These are phyloP conservation scores for Chaetomiaceae sp. DNA, from an alignment of 2,329 filamentous ascomycete genomes.

Conservation along the genomic window DNA sequence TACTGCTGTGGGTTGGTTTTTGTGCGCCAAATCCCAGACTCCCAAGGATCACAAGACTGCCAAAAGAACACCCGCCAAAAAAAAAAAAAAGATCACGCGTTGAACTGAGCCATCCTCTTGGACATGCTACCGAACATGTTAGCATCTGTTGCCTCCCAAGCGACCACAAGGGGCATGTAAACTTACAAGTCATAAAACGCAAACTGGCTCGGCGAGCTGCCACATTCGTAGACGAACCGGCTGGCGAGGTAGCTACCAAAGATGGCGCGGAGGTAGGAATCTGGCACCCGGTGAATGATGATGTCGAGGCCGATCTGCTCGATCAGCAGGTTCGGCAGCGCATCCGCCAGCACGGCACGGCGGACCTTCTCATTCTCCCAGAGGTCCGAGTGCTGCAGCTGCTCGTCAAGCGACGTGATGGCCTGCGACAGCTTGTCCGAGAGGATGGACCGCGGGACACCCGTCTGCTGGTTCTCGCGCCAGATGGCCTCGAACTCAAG, in stretches of 20 bases:
- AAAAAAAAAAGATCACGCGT: too few relatives aligned
- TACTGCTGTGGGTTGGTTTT: conserved; percentile 5
- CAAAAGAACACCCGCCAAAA: not conserved
- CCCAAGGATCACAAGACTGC: not conserved
- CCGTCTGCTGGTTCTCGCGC: conserved; percentile 83
- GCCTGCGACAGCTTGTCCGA: conserved; percentile 87
- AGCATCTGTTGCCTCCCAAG: not conserved
- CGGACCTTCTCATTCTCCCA: conserved; percentile 82
- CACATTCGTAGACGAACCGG: conserved; percentile 94
- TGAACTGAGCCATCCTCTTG: conserved; percentile 16
- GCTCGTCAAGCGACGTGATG: conserved; percentile 95
- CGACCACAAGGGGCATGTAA: not conserved
- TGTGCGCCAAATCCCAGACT: conserved; percentile 6
- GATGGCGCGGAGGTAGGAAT: conserved; percentile 87
- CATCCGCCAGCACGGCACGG: conserved; percentile 73
- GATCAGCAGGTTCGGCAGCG: conserved; percentile 76
- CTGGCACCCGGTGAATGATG: conserved; percentile 81
- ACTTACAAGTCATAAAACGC: conserved; percentile 98
- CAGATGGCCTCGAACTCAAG: conserved; percentile 98
- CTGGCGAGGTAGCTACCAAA: conserved; percentile 94
- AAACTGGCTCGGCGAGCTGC: conserved; percentile 89
- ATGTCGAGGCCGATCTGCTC: conserved; percentile 88
- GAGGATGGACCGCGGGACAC: conserved; percentile 74
- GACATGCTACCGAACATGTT: conserved; percentile 14
- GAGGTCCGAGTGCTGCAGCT: conserved; percentile 86